phyloP scores from a whole-genome alignment of 352 stramenopile genomes.

The Phytophthora macrochlamydospora region DNA sequence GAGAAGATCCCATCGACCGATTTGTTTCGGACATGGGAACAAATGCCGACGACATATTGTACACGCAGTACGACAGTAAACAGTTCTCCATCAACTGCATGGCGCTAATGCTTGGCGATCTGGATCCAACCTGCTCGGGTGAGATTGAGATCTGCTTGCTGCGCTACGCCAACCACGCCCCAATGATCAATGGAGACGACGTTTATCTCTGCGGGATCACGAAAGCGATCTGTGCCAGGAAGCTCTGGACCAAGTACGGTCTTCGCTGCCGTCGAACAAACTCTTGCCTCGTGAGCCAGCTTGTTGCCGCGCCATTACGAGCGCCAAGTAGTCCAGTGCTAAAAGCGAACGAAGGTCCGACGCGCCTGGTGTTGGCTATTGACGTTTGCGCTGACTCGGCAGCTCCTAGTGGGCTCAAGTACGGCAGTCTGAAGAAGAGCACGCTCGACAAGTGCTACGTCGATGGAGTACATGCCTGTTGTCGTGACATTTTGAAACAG shows the following conservation, averaged over 20 bases:
- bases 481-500: conserved; percentile 49
- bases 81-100: conserved; percentile 52
- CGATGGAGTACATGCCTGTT: conserved; percentile 41
- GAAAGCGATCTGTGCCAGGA: conserved; percentile 39
- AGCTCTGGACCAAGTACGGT: conserved; percentile 65
- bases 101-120: conserved; percentile 40
- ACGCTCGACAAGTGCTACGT: conserved; percentile 55
- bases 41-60: conserved; percentile 47
- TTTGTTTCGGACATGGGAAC: conserved; percentile 56
- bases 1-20: conserved; percentile 58
- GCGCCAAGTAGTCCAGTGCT: conserved; percentile 5
- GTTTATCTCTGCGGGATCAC: conserved; percentile 62
- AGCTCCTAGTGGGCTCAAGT: conserved; percentile 39
- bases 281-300: conserved; percentile 56
- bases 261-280: conserved; percentile 39
- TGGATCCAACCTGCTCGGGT: conserved; percentile 7
- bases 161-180: conserved; percentile 78
- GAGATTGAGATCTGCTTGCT: conserved; percentile 67
- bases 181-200: conserved; percentile 64
- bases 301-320: conserved; percentile 42
- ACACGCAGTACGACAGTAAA: conserved; percentile 39
- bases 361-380: conserved; percentile 55
- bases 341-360: conserved; percentile 4
- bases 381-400: conserved; percentile 43
- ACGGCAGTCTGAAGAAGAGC: conserved; percentile 59